Base-by-base conservation (phyloP, 495 filamentous ascomycete species). In the Beverwykella pulmonaria region DNA sequence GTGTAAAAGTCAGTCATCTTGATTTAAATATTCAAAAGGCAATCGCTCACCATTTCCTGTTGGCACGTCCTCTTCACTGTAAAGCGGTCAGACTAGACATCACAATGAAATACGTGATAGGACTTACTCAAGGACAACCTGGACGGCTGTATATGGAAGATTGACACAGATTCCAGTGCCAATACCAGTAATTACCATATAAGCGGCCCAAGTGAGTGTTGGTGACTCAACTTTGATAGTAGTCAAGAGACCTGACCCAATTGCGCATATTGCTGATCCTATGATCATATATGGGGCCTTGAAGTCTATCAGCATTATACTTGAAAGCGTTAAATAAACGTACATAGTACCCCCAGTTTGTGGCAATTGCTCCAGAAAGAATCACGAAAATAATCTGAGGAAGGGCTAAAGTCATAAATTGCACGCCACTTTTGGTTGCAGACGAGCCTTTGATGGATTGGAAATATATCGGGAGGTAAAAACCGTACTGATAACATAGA, bases 331-430 rank as follows among this genome's bases (percentile, higher is more conserved):
- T 20, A 25, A 20, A 19, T 1, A 9, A 32, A 61, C 64, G 30
- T 56, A 67, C 64, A 79, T 94, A 95, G 76, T 94, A 92, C 3
- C 92, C 92, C 46, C 86, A 75, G 0, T 78, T 71, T 0, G 86
- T 86, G 54, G 90, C 83, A 12, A 82, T 64, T 1, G 74, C 78
- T n/a, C 92, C 91, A 0, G 82, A 74, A 1, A 86, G 19, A 10
- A 94, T 78, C 1, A 86, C 85, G 41, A 82, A 67, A 20, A 92
- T 50, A 25, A 67, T 54, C 25, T 63, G 47, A 4, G 63, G 12
- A 12, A 71, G 29, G 14, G 58, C 63, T 6, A 67, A 25, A 29
- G 64, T 1, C 19, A 67, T 49, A 22, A 56, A 17, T 14, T 63
- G 20, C 25, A 56, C 47, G 6, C 68, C 68, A 44, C 66, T 68